These are phyloP conservation scores for Lupinus albus DNA, from an alignment of 306 rosid genomes.

Conservation along the genomic window DNA sequence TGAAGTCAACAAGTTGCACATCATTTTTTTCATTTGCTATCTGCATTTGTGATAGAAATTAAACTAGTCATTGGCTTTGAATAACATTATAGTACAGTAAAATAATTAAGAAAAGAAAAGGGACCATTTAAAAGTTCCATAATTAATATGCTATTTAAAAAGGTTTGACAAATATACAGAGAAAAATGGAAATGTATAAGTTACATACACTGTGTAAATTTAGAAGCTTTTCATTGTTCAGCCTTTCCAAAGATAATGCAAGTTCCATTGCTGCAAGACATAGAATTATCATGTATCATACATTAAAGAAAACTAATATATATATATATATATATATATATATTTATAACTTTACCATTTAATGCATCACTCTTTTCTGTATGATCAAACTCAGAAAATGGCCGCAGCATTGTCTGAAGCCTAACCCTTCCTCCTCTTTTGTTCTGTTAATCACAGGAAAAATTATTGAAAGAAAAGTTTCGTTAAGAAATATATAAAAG, in stretches of 20 bases:
- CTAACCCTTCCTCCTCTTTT: constrained; percentile 50
- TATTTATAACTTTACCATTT: constrained; percentile 38
- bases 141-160: background rate
- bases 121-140: background rate
- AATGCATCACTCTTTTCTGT: constrained; percentile 53
- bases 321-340: too few relatives aligned
- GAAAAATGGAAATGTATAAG: background rate
- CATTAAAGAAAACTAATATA: too few relatives aligned
- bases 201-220: constrained; percentile 40
- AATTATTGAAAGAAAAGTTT: constrained; percentile 13
- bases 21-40: constrained; percentile 47
- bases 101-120: background rate
- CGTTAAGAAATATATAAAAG: background rate
- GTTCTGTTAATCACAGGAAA: constrained; percentile 35
- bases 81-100: background rate
- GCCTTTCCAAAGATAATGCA: constrained; percentile 48
- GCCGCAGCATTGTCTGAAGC: constrained; percentile 45
- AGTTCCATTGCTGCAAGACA: constrained; percentile 49
- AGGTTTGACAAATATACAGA: background rate
- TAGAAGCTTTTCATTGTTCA: constrained; percentile 51
- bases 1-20: constrained; percentile 42
- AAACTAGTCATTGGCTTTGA: background rate
- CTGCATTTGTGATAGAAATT: constrained; percentile 35
- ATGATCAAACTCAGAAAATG: constrained; percentile 48
- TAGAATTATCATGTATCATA: background rate